Evolutionary conservation across 106 monocot species (phyloP).

Genomic region (Dioscorea alata): DNA sequence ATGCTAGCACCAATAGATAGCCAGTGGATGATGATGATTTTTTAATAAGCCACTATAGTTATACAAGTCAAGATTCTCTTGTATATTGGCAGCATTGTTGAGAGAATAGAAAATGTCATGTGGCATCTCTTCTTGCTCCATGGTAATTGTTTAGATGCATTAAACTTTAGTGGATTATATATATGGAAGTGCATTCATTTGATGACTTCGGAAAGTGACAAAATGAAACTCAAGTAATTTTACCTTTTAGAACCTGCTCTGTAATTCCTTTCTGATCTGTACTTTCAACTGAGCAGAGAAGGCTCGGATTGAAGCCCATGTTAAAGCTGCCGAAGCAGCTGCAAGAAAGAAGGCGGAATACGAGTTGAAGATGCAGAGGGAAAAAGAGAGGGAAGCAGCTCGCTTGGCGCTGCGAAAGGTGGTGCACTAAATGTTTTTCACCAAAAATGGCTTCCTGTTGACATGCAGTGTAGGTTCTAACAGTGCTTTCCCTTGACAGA

Average conservation of each 20-base stretch:
- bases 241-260: not conserved
- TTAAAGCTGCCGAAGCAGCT: conserved; percentile 38
- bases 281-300: conserved; percentile 32
- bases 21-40: no score
- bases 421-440: not conserved
- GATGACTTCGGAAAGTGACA: no score
- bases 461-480: no score
- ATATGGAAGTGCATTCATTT: no score
- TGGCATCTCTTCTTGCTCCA: not conserved
- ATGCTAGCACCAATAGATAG: no score
- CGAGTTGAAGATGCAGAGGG: conserved; percentile 42
- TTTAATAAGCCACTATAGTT: no score
- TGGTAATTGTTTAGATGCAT: no score
- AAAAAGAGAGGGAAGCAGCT: conserved; percentile 60
- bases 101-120: not conserved
- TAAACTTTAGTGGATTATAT: no score
- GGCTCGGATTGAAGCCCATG: conserved; percentile 46
- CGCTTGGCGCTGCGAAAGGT: conserved; percentile 59
- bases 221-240: no score
- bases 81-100: not conserved
- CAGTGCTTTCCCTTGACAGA: conserved; percentile 16
- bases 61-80: no score
- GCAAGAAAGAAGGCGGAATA: conserved; percentile 33
- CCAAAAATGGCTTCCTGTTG: no score
- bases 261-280: not conserved